A percentile compares a stretch with the other conserved stretches of the same genome.
Conservation (phyloP, 148 eudicot genomes). For the Silene conica region DNA sequence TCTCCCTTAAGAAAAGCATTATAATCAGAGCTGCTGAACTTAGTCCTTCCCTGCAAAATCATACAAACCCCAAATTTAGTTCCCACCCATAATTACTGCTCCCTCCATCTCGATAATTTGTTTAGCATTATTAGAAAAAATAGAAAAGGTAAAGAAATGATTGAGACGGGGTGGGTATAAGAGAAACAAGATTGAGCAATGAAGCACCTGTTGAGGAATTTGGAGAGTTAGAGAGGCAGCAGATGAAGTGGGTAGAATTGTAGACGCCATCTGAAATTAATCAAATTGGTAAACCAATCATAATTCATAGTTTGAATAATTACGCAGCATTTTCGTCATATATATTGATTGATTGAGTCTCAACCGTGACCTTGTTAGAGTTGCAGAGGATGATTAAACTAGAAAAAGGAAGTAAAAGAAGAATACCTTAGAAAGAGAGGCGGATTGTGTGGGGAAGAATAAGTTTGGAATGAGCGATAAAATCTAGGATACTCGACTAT, state of each 20-base stretch:
- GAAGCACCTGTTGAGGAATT: slow-evolving; percentile 43
- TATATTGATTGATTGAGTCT: background rate
- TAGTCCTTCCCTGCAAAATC: slow-evolving; percentile 42
- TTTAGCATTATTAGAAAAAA: too few species aligned
- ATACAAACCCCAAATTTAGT: background rate
- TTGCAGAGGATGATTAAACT: too few species aligned
- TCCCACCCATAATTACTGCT: background rate
- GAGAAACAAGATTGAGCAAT: too few species aligned
- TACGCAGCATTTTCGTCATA: background rate
- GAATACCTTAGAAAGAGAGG: background rate
- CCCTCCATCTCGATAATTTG: too few species aligned
- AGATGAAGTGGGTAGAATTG: slow-evolving; percentile 44
- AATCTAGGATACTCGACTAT: background rate
- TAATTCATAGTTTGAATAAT: background rate
- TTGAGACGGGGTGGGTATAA: background rate
- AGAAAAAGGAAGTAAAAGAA: background rate
- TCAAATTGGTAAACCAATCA: background rate
- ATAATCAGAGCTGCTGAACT: slow-evolving; percentile 38
- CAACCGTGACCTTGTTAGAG: background rate
- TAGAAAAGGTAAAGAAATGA: background rate
- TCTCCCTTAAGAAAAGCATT: slow-evolving; percentile 39
- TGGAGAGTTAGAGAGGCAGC: slow-evolving; percentile 41
- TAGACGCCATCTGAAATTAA: slow-evolving; percentile 49
- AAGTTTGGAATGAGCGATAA: slow-evolving; percentile 8
- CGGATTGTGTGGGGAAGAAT: background rate